Evolutionary conservation across 75 land plant species (phyloP).

Genomic region (Pseudotsuga menziesii): DNA sequence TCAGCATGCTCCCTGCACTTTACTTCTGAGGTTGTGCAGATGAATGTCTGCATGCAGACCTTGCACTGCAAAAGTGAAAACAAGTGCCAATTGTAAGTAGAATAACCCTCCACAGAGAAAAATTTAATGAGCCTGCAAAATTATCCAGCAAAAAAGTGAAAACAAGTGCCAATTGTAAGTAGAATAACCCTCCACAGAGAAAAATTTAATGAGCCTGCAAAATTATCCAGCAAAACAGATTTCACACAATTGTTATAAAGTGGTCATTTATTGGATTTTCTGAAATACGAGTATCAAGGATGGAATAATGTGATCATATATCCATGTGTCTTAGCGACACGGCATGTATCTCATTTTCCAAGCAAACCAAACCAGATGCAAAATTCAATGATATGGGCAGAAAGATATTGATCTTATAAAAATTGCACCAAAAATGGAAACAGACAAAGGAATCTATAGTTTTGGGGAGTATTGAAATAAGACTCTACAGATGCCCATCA

Average conservation of each 20-base stretch:
- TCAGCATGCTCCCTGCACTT: constrained; percentile 94
- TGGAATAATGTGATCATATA: background rate
- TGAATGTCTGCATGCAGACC: constrained; percentile 94
- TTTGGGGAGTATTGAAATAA: too few species aligned
- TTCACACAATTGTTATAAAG: background rate
- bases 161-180: background rate
- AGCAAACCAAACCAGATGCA: background rate
- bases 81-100: background rate
- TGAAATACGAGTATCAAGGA: background rate
- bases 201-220: too few species aligned
- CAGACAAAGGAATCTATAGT: too few species aligned
- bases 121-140: too few species aligned
- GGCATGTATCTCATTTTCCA: background rate
- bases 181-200: background rate
- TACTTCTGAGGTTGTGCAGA: constrained; percentile 82
- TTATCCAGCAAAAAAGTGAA: background rate
- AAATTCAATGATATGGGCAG: background rate
- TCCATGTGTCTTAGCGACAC: background rate
- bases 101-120: background rate
- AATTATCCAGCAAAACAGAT: too few species aligned
- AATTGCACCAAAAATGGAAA: too few species aligned
- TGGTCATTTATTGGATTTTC: background rate
- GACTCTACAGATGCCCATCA: too few species aligned
- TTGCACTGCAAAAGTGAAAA: constrained; percentile 68
- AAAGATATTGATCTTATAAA: too few species aligned